Base-by-base conservation (phyloP, 2,329 filamentous ascomycete species). In the Colletotrichum liaoningense region DNA sequence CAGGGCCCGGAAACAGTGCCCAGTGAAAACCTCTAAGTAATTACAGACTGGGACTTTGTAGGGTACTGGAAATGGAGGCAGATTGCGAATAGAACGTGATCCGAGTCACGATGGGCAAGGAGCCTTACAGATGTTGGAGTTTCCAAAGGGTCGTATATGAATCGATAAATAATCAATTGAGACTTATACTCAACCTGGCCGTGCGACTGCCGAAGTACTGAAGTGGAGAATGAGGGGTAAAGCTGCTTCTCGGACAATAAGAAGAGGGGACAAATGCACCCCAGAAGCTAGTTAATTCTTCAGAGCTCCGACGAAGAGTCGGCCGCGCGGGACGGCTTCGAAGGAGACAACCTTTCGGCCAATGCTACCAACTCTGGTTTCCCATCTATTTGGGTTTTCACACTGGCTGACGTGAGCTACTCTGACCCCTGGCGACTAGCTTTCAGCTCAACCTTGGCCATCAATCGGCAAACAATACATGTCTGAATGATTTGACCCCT, bases 231-330 rank as follows among this genome's bases (percentile, higher is more conserved):
- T 35, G 7, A 64, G n/a, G 22, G 49, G 46, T 35, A 35, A 8
- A 12, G 33, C 9, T 22, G 42, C 28, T 24, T 58, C 28, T 46
- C 28, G 26, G 63, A 57, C 11, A 52, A 26, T n/a, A 46, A 55
- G 63, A 16, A 63, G 65, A 54, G 54, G 69, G 69, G 69, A 14
- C 24, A 55, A 22, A 64, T 59, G 69, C 56, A 70, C 71, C 60
- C 67, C 71, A 42, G 56, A 73, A 70, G 60, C 38, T 8, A 65
- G 55, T 30, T 42, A 19, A 22, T 49, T 63, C 58, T 54, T 57
- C 52, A 55, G 16, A 33, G 28, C 30, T 42, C 46, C 12, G 62
- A 26, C 19, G 22, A n/a, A 49, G 42, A 64, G 62, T 64, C 49
- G 33, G 28, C 63, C 65, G 35, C n/a, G 24, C 28, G 26, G 35